Percentiles rank a stretch among this genome's conserved stretches.
Conservation (phyloP, 768 basidiomycete genomes). For the Calocera viscosa region DNA sequence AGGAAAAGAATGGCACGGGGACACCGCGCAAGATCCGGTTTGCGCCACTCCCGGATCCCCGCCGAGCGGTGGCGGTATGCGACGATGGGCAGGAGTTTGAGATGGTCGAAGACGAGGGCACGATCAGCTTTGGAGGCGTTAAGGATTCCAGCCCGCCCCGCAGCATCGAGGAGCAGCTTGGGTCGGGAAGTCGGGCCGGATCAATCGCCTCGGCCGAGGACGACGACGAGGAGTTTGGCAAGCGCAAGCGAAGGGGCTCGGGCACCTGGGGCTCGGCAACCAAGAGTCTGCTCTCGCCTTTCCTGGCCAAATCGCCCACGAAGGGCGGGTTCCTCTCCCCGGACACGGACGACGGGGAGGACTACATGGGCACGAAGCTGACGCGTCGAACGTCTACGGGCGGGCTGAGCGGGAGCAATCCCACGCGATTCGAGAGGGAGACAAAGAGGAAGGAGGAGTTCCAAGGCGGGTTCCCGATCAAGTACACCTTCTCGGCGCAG, state of each 20-base stretch:
- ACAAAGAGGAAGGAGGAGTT: not conserved
- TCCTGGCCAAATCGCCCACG: not conserved
- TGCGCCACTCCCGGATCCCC: constrained; percentile 72
- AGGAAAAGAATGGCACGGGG: not conserved
- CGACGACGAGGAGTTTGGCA: not conserved
- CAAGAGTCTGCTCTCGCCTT: not conserved
- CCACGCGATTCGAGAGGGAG: not conserved
- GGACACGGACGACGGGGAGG: constrained; percentile 3
- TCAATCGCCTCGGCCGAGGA: not conserved
- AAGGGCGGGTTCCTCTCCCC: constrained; percentile 5
- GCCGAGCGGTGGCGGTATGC: constrained; percentile 36
- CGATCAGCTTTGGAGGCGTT: not conserved
- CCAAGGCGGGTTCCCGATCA: not conserved
- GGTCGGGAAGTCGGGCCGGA: not conserved
- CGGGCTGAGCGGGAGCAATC: not conserved
- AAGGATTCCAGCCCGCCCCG: not conserved
- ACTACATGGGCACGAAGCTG: not conserved
- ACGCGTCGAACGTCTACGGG: not conserved
- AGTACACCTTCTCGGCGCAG: not conserved
- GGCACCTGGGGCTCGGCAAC: not conserved
- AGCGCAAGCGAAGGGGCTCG: not conserved
- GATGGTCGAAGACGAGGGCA: constrained; percentile 4
- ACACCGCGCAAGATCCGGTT: constrained; percentile 47
- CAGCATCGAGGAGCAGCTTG: constrained; percentile 3
- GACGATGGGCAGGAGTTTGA: constrained; percentile 29